A percentile compares a stretch with the other conserved stretches of the same genome.
These are phyloP conservation scores for Lindgomyces ingoldianus DNA, from an alignment of 495 filamentous ascomycete genomes.

Conservation along the genomic window DNA sequence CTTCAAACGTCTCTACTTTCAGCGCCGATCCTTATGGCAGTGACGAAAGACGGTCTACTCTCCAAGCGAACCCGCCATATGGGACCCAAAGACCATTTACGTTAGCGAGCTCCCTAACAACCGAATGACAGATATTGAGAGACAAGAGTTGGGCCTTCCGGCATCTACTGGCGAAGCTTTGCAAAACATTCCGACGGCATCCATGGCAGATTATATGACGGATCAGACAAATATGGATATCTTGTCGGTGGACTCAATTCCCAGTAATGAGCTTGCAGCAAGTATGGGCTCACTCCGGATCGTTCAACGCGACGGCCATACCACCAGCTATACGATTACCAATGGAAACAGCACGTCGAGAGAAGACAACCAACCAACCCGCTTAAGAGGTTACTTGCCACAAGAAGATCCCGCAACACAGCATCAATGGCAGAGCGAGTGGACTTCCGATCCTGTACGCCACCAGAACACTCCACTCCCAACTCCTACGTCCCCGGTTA, in stretches of 20 bases:
- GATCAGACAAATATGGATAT: no score
- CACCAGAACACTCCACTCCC: neutral
- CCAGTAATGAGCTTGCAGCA: constrained; percentile 5
- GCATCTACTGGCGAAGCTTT: no score
- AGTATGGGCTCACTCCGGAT: constrained; percentile 2
- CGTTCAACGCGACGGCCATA: neutral
- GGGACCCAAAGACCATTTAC: neutral
- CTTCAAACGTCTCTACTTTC: constrained; percentile 1
- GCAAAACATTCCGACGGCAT: no score
- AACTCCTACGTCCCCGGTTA: neutral
- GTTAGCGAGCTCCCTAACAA: neutral
- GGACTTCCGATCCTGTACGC: neutral
- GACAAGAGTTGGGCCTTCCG: constrained; percentile 1
- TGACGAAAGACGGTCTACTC: no score
- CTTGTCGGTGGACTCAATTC: no score
- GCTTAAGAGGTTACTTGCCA: neutral
- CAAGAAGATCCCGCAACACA: constrained; percentile 4
- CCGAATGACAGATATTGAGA: constrained; percentile 1
- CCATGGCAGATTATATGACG: no score
- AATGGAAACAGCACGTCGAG: neutral
- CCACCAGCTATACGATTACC: constrained; percentile 1
- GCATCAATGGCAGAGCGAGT: neutral
- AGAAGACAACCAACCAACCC: constrained; percentile 3
- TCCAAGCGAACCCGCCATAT: no score
- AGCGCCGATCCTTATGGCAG: neutral